Evolutionary conservation across 768 basidiomycete species (phyloP), one percentile per base, ranked within the genome.

Genomic region (Cystobasidium ongulense): DNA sequence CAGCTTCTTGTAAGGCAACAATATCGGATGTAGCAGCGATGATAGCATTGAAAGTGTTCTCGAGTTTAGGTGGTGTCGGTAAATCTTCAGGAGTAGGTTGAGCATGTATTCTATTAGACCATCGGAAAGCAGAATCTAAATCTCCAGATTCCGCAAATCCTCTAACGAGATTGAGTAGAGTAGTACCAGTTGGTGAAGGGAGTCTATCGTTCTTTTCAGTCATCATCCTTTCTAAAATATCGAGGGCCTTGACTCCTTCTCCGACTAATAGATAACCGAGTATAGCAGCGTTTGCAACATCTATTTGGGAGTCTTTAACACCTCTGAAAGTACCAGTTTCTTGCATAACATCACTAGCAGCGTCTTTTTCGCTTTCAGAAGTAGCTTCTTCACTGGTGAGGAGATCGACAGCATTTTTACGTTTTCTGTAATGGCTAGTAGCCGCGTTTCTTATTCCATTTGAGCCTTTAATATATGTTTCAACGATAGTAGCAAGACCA

Each of bases 221-320:
- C 68, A 71, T 71, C 68, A 71, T 71, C 21, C 39, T n/a, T 54
- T 71, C 68, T 5, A 71, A 35, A 8, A 71, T 21, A n/a, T 71
- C 68, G 1, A 71, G 35, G 2, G 53, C 68, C 11, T 29, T 35
- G 21, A 43, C 15, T 3, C 33, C 68, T 11, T 71, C 68, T 2
- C 25, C n/a, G 8, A 36, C 36, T 8, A 59, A 17, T 31, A 71
- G n/a, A 35, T 59, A 33, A 36, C 25, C 68, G 23, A 53, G 25
- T 10, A 71, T 41, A 29, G 41, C 41, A 1, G 68, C 68, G 36
- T 71, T 59, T 10, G 53, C 59, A 54, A 71, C 68, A n/a, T 38
- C 33, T 15, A 61, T 59, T 35, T 71, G n/a, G 7, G 38, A 4
- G 23, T 35, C 65, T 27, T 67, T n/a, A 50, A 21, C 3, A 50